phyloP scores from a whole-genome alignment of 2,329 filamentous ascomycete genomes.

The Cryphonectria radicalis region DNA sequence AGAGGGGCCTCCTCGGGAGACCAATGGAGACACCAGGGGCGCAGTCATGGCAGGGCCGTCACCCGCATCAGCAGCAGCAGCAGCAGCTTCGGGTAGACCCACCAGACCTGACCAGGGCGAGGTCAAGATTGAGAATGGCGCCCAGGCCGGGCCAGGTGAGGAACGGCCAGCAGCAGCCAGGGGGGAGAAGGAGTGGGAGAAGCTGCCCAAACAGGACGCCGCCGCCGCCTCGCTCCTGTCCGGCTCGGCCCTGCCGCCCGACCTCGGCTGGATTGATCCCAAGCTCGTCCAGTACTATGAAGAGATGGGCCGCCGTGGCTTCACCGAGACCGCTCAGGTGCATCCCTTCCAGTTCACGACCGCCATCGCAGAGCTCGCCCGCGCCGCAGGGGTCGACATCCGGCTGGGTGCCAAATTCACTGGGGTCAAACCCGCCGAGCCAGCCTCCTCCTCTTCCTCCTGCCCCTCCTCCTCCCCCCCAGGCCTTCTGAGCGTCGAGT shows the following conservation, averaged over 20 bases:
- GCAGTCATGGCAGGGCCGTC: neutral
- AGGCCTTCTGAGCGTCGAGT: conserved; percentile 62
- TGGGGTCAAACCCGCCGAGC: conserved; percentile 51
- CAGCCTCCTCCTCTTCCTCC: conserved; percentile 32
- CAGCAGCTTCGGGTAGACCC: neutral
- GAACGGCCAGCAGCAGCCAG: conserved; percentile 31
- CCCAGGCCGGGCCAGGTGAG: conserved; percentile 16
- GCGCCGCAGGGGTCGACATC: conserved; percentile 70
- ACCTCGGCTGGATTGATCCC: conserved; percentile 82
- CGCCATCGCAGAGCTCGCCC: conserved; percentile 76
- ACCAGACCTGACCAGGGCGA: neutral
- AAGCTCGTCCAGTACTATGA: conserved; percentile 72
- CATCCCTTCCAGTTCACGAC: conserved; percentile 92
- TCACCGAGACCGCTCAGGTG: conserved; percentile 85
- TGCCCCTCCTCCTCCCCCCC: conserved; percentile 36
- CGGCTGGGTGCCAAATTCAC: conserved; percentile 70
- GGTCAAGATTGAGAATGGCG: conserved; percentile 16
- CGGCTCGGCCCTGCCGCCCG: conserved; percentile 68
- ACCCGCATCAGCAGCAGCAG: neutral
- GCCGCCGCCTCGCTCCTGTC: conserved; percentile 53
- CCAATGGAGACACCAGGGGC: conserved; percentile 9
- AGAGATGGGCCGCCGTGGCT: conserved; percentile 73
- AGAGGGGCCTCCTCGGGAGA: neutral
- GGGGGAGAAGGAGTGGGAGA: conserved; percentile 59
- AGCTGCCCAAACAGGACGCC: conserved; percentile 62